phyloP scores from a whole-genome alignment of 352 stramenopile species.

The Globisporangium alternatum region DNA sequence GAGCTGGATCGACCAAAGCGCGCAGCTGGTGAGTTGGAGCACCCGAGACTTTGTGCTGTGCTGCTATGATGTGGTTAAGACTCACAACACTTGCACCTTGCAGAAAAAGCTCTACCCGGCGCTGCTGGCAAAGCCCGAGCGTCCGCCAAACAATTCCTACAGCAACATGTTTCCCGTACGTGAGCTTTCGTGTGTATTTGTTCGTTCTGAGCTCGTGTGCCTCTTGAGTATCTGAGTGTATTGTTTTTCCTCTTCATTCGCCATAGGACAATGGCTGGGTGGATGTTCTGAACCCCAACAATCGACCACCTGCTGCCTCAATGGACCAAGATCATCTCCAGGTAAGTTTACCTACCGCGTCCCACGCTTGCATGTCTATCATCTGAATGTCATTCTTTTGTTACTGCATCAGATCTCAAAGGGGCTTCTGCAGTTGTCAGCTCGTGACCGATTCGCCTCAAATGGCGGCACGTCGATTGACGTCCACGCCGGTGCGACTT shows the following conservation, averaged over 20 bases:
- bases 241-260: background rate
- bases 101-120: constrained; percentile 59
- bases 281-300: constrained; percentile 41
- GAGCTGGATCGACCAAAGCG: constrained; percentile 70
- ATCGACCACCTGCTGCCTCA: background rate
- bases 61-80: background rate
- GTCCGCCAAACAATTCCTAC: constrained; percentile 74
- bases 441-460: constrained; percentile 5
- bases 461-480: background rate
- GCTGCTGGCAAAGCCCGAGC: constrained; percentile 57
- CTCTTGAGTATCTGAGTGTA: background rate
- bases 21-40: constrained; percentile 43
- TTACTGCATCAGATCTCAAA: background rate
- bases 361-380: background rate
- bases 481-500: background rate
- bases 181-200: constrained; percentile 3
- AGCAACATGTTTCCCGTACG: constrained; percentile 68
- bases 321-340: constrained; percentile 10
- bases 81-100: background rate
- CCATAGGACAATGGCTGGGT: constrained; percentile 67
- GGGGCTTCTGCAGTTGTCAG: background rate
- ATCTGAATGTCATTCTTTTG: background rate
- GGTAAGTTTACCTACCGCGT: background rate
- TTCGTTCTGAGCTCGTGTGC: background rate
- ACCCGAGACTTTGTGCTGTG: background rate